These are phyloP conservation scores for Apiospora koreana DNA, from an alignment of 2,329 filamentous ascomycete genomes.

Conservation along the genomic window DNA sequence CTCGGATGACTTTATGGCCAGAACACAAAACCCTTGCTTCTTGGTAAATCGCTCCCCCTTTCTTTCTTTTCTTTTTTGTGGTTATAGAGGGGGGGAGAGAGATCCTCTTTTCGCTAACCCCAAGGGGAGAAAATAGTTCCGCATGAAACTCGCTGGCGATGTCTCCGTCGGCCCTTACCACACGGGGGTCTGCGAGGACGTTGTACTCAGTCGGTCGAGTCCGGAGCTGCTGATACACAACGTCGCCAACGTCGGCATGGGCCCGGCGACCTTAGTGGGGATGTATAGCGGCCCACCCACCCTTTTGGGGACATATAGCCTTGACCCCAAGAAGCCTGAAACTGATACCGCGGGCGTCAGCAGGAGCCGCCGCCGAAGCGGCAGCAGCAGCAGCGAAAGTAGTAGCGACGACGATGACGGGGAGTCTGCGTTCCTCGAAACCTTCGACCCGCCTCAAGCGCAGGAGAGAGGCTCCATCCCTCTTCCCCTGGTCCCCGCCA, in stretches of 20 bases:
- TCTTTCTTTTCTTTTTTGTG: too few relatives aligned
- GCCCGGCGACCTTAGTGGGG: not conserved
- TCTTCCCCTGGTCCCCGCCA: too few relatives aligned
- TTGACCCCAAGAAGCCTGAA: too few relatives aligned
- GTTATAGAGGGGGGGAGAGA: not conserved
- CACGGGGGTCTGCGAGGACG: not conserved
- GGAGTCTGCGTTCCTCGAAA: too few relatives aligned
- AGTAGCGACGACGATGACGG: too few relatives aligned
- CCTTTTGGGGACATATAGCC: slow-evolving; percentile 3
- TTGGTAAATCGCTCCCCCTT: slow-evolving; percentile 9
- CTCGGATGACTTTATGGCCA: not conserved
- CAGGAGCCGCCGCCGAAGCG: too few relatives aligned
- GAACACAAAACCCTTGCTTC: slow-evolving; percentile 5
- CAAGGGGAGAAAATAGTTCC: not conserved
- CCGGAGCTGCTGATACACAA: slow-evolving; percentile 11
- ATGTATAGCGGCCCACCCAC: not conserved
- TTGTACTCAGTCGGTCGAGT: not conserved
- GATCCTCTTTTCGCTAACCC: not conserved
- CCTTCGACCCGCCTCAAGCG: too few relatives aligned
- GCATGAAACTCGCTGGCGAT: slow-evolving; percentile 9
- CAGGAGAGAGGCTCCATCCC: too few relatives aligned
- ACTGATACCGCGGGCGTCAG: too few relatives aligned
- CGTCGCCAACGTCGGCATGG: not conserved
- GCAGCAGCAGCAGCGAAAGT: too few relatives aligned
- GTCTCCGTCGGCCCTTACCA: not conserved